A percentile compares a stretch with the other conserved stretches of the same genome.
Conservation (phyloP, 495 filamentous ascomycete genomes). For the Aspergillus haitiensis region DNA sequence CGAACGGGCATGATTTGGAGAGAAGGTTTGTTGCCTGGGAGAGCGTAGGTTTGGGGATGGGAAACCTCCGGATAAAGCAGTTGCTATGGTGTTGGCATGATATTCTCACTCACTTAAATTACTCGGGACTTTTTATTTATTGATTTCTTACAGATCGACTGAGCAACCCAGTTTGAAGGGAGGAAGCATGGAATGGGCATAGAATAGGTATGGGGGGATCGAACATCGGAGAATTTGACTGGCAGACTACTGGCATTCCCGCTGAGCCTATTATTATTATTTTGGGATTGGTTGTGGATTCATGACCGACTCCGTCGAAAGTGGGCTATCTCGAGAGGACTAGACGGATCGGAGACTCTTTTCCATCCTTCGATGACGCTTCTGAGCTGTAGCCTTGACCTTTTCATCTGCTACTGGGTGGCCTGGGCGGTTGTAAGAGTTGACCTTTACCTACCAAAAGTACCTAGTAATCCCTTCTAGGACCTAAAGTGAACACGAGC, state of each 20-base stretch:
- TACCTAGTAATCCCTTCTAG: not conserved
- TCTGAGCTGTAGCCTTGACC: no score
- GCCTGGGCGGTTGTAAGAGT: no score
- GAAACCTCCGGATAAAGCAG: not conserved
- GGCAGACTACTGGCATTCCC: conserved; percentile 5
- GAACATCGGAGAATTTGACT: conserved; percentile 16
- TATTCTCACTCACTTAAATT: not conserved
- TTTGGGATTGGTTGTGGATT: conserved; percentile 3
- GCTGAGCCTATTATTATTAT: not conserved
- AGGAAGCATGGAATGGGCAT: not conserved
- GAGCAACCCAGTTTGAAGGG: not conserved
- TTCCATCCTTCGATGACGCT: not conserved
- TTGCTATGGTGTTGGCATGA: not conserved
- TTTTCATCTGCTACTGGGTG: no score
- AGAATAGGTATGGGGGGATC: not conserved
- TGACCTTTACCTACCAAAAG: no score
- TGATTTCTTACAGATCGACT: conserved; percentile 1
- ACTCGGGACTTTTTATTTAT: not conserved
- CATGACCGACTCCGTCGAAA: not conserved
- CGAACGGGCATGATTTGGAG: no score
- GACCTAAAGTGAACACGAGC: not conserved
- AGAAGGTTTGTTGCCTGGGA: not conserved
- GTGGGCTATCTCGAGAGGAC: not conserved
- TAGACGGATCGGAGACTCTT: conserved; percentile 1
- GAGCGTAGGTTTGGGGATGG: not conserved